Conservation (phyloP, 2,329 filamentous ascomycete genomes). For the Aspergillus pseudoviridinutans region DNA sequence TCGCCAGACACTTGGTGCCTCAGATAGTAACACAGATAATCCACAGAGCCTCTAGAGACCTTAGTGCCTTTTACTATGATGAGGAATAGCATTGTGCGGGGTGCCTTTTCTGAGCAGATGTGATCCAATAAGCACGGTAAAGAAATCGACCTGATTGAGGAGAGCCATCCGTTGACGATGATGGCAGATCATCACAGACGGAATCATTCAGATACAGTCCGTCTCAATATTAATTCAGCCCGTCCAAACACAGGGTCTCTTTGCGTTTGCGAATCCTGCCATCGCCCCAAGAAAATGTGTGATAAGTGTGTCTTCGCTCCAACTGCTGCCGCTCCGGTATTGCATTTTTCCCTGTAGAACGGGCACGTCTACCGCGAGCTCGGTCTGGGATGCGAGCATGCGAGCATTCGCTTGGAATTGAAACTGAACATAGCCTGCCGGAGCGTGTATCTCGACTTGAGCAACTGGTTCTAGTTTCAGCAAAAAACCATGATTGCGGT, state of each 20-base stretch:
- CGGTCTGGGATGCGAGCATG: conserved; percentile 18
- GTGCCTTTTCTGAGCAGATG: no score
- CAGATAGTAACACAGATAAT: not conserved
- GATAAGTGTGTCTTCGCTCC: conserved; percentile 30
- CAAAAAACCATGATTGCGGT: not conserved
- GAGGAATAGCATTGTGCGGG: not conserved
- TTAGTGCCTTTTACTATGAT: not conserved
- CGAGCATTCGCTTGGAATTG: conserved; percentile 4
- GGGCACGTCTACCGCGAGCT: no score
- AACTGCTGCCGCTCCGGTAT: conserved; percentile 22
- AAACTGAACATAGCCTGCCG: conserved; percentile 14
- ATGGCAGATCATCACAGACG: conserved; percentile 6
- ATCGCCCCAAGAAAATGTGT: conserved; percentile 32
- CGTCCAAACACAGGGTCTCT: conserved; percentile 18
- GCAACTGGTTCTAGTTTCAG: conserved; percentile 11
- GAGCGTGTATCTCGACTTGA: conserved; percentile 25
- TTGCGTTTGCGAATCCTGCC: conserved; percentile 30
- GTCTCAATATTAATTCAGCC: not conserved
- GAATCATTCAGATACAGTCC: not conserved
- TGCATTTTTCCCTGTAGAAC: no score
- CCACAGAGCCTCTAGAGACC: not conserved
- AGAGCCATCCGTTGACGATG: not conserved
- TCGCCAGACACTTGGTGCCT: not conserved
- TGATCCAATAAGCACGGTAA: not conserved
- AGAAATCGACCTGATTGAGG: no score